Evolutionary conservation across 805 yeast genomes (phyloP), one percentile per base, ranked within the genome.

Genomic region (Hanseniaspora valbyensis): DNA sequence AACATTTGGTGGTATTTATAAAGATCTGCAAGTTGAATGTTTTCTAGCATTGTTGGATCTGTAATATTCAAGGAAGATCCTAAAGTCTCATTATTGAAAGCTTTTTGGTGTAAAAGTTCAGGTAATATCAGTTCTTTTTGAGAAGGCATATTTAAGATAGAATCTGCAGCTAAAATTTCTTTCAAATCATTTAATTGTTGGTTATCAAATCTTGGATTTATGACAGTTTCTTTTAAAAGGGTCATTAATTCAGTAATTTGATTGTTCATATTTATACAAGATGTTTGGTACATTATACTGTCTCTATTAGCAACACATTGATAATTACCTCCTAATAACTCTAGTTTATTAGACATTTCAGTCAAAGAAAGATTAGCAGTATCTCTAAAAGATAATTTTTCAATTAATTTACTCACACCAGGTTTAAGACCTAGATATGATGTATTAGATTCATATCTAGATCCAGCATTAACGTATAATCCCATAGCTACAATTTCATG

Each of bases 271-370:
- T 89, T 89, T 73, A 92, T 90, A 0, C 88, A 95, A 2, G 95
- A 81, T 1, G 96, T 94, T 66, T 92, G 97, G 65, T 92, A 92
- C 68, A 90, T 77, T 70, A 90, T 74, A 3, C 94, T 76, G 65
- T 92, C 98, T 60, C 98, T 74, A 7, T 94, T 84, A 0, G 95
- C 83, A 0, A 95, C 82, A 61, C 95, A 84, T 78, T 86, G 89
- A 66, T 83, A 88, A 64, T 88, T 90, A 13, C 97, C 98, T 44
- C 98, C 98, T 52, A 92, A 66, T 33, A 77, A 71, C 52, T 87
- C 88, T 54, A 92, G 69, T 19, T 74, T 74, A 55, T 82, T 82
- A 56, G 84, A 73, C 86, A 92, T 84, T 46, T 81, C 74, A 39
- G 72, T 67, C 2, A 86, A 89, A 1, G 76, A 58, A 52, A 73